Evolutionary conservation across 805 yeast species (phyloP).

Genomic region (Yarrowia divulgata): DNA sequence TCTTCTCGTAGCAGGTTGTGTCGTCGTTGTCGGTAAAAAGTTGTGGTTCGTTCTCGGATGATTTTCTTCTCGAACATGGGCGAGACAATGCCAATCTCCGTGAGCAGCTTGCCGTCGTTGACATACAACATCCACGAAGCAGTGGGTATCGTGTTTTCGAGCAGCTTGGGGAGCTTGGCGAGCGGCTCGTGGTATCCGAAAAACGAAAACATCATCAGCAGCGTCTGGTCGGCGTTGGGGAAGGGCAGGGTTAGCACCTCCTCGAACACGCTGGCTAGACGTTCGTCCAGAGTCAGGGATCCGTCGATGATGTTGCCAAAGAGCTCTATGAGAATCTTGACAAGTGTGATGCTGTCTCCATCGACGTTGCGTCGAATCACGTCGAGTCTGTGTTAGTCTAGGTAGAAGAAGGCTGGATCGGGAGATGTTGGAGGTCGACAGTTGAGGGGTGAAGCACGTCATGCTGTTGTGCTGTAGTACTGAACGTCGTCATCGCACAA

Average conservation of each 20-base stretch:
- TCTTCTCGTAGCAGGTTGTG: conserved; percentile 77
- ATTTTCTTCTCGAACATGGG: conserved; percentile 51
- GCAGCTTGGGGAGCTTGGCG: conserved; percentile 41
- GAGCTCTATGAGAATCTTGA: conserved; percentile 13
- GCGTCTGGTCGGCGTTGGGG: conserved; percentile 32
- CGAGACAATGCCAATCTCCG: conserved; percentile 47
- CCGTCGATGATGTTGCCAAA: conserved; percentile 6
- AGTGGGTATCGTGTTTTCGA: conserved; percentile 43
- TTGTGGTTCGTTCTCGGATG: conserved; percentile 55
- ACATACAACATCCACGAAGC: conserved; percentile 44
- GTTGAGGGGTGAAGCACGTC: no score
- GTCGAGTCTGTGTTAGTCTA: conserved; percentile 29
- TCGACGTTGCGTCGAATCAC: conserved; percentile 18
- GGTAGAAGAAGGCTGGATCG: background rate
- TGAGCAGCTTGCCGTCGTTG: conserved; percentile 44
- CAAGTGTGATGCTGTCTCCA: background rate
- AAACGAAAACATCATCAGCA: conserved; percentile 18
- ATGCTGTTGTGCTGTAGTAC: no score
- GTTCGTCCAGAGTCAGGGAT: background rate
- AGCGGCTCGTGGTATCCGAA: conserved; percentile 31
- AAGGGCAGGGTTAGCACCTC: conserved; percentile 20
- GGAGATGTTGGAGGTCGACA: background rate
- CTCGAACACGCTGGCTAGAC: conserved; percentile 18
- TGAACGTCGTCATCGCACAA: no score
- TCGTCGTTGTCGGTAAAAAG: conserved; percentile 59